Conservation (phyloP, 352 stramenopile genomes). For the Phytophthora macrochlamydospora region DNA sequence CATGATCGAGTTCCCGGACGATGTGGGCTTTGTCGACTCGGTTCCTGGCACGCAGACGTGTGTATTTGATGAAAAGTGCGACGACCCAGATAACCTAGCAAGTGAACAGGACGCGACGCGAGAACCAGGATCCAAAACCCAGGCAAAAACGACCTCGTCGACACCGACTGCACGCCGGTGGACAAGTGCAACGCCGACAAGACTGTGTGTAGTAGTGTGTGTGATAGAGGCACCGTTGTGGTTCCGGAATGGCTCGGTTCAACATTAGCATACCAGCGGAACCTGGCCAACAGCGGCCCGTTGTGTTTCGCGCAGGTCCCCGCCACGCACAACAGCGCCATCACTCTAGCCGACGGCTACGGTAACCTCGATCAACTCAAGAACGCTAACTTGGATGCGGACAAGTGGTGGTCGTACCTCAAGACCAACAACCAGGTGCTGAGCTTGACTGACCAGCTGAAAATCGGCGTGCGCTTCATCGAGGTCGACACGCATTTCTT, state of each 20-base stretch:
- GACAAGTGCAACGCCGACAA: conserved; percentile 50
- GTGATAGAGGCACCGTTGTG: conserved; percentile 40
- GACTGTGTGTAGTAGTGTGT: conserved; percentile 53
- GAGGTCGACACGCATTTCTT: conserved; percentile 71
- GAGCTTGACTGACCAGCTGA: conserved; percentile 66
- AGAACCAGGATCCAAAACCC: conserved; percentile 39
- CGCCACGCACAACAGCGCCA: conserved; percentile 73
- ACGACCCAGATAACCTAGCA: conserved; percentile 39
- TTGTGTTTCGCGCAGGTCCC: conserved; percentile 63
- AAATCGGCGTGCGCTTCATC: conserved; percentile 64
- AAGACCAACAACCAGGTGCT: conserved; percentile 78
- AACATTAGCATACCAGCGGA: conserved; percentile 53
- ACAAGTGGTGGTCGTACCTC: conserved; percentile 58
- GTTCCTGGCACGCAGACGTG: conserved; percentile 38
- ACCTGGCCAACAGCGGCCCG: conserved; percentile 43
- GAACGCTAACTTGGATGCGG: conserved; percentile 45
- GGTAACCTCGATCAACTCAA: conserved; percentile 73
- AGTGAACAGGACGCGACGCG: conserved; percentile 27
- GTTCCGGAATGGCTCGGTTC: conserved; percentile 47
- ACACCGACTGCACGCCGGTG: conserved; percentile 43
- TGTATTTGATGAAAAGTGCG: conserved; percentile 46
- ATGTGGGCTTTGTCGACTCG: conserved; percentile 44
- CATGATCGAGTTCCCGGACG: conserved; percentile 45
- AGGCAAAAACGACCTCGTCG: conserved; percentile 47
- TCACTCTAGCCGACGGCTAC: conserved; percentile 64